A percentile compares a stretch with the other conserved stretches of the same genome.
These are phyloP conservation scores for Rhododendron simsii DNA, from an alignment of 148 eudicot genomes.

Conservation along the genomic window DNA sequence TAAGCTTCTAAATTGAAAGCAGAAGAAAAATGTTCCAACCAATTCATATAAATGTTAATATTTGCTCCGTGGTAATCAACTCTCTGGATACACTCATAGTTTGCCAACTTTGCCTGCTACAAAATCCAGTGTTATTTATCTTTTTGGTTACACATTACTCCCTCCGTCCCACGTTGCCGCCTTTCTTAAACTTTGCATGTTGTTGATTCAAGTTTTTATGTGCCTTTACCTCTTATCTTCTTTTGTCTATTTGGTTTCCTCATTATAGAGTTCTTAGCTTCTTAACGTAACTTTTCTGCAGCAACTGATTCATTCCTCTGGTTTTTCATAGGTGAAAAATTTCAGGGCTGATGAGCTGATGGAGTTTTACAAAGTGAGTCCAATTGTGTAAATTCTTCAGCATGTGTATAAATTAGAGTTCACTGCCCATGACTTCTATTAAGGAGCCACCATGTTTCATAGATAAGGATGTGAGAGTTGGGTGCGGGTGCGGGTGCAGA, in stretches of 20 bases:
- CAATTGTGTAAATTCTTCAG: not conserved
- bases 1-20: not conserved
- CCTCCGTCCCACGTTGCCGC: not conserved
- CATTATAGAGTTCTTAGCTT: not conserved
- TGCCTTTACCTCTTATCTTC: not conserved
- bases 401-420: not conserved
- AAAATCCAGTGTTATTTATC: not conserved
- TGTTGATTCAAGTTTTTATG: not conserved
- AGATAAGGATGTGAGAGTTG: not conserved
- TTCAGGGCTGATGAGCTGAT: conserved; percentile 90
- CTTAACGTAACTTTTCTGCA: not conserved
- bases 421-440: not conserved
- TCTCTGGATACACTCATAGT: not conserved
- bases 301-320: not conserved
- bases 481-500: not conserved
- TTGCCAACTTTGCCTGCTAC: not conserved
- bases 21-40: not conserved
- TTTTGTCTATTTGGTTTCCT: not conserved
- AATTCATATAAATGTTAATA: not conserved
- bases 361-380: conserved; percentile 85
- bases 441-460: not conserved
- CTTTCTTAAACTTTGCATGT: not conserved
- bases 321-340: conserved; percentile 43
- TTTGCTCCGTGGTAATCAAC: not conserved
- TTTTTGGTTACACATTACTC: not conserved